Evolutionary conservation across 2,329 filamentous ascomycete species (phyloP).

Genomic region (Sclerotinia trifoliorum): DNA sequence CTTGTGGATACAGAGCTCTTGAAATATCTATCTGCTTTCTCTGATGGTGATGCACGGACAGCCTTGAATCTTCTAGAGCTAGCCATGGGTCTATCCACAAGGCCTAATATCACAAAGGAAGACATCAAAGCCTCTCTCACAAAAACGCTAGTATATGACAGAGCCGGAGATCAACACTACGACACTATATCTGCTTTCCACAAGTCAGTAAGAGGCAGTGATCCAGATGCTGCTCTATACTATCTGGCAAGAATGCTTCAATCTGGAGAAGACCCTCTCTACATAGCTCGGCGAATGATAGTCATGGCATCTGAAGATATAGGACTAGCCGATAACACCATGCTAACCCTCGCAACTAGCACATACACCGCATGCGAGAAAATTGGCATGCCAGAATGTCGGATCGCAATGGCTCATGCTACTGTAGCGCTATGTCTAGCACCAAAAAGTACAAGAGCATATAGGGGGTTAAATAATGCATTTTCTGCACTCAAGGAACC

Average conservation of each 20-base stretch:
- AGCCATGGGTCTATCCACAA: slow-evolving; percentile 71
- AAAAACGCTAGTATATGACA: slow-evolving; percentile 91
- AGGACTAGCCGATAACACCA: slow-evolving; percentile 80
- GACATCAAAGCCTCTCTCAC: slow-evolving; percentile 81
- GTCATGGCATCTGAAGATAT: slow-evolving; percentile 95
- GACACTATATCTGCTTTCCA: slow-evolving; percentile 97
- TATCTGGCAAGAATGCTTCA: slow-evolving; percentile 96
- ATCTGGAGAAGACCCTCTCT: slow-evolving; percentile 89
- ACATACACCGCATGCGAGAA: slow-evolving; percentile 87
- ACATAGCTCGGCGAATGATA: slow-evolving; percentile 87
- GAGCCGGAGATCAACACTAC: slow-evolving; percentile 94
- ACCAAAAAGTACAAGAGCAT: slow-evolving; percentile 83
- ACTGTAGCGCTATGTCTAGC: slow-evolving; percentile 77
- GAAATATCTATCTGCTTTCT: slow-evolving; percentile 77
- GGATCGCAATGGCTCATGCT: slow-evolving; percentile 87
- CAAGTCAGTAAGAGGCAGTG: slow-evolving; percentile 86
- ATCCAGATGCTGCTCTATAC: slow-evolving; percentile 86
- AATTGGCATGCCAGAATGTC: slow-evolving; percentile 91
- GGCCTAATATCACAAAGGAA: slow-evolving; percentile 65
- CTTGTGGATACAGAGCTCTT: slow-evolving; percentile 78
- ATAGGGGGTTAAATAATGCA: slow-evolving; percentile 78
- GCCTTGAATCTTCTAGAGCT: slow-evolving; percentile 91
- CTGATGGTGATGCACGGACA: slow-evolving; percentile 89
- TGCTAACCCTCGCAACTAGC: slow-evolving; percentile 81
- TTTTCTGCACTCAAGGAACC: slow-evolving; percentile 78